Evolutionary conservation across 2,329 filamentous ascomycete species (phyloP), one percentile per base, ranked within the genome.

Genomic region (Hymenoscyphus fraxineus): DNA sequence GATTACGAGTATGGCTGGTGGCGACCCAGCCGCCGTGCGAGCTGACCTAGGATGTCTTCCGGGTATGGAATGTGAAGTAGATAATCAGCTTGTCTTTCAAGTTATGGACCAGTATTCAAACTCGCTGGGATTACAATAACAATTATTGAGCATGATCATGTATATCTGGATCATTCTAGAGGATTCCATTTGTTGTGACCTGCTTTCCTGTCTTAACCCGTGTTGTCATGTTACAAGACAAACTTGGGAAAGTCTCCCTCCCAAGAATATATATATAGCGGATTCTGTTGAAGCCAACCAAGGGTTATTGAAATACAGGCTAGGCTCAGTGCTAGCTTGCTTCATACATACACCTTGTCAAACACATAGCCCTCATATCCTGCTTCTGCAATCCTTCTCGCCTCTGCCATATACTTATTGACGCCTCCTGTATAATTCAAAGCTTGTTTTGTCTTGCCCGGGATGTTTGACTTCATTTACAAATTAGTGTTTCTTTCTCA

Each of bases 41-140:
- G 69, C 70, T 16, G 78, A 79, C 9, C 70, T 81, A 4, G 78
- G 78, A 27, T 81, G 78, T 62, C 63, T 71, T 38, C 69, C 73
- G 3, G 74, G 71, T 9, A 73, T 75, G 62, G 76, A 80, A 47
- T 81, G 78, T 62, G 74, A 78, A 27, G 77, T 81, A n/a, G 74
- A 78, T 60, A 80, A 80, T 67, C 68, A 75, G 1, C 64, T 76
- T 13, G 76, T 80, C 1, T 80, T 80, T 67, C 74, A 77, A 61
- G 74, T 80, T 13, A 79, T 82, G 76, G 79, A 81, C 65, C 76
- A 75, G 59, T 81, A 81, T 67, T 71, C 75, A 5, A 54, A 54
- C 22, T 54, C 47, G 12, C 13, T 22, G 19, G 47, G 19, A 5
- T 27, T 54, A 4, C 47, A 54, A 54, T 54, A 54, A 54, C 47